A percentile compares a stretch with the other conserved stretches of the same genome.
Conservation (phyloP, 2,329 filamentous ascomycete genomes). For the Microcyclospora tardicrescens region DNA sequence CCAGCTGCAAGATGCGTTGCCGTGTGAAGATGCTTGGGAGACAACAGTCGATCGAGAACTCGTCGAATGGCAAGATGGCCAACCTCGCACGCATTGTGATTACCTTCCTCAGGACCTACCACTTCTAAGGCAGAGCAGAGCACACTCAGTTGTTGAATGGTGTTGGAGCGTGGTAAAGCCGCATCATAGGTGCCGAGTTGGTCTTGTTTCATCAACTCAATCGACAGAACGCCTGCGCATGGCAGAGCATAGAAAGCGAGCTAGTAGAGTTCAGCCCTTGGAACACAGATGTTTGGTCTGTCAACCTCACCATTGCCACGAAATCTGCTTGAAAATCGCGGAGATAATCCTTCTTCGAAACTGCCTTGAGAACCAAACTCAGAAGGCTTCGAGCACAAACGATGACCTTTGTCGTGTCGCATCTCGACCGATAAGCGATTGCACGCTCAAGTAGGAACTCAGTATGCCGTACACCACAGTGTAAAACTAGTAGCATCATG, state of each 20-base stretch:
- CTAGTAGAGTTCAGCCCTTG: neutral
- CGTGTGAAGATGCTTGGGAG: no score
- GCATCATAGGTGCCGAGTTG: conserved; percentile 11
- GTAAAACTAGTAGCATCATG: neutral
- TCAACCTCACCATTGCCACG: conserved; percentile 5
- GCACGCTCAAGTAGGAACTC: conserved; percentile 12
- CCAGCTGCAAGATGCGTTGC: neutral
- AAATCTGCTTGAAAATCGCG: conserved; percentile 8
- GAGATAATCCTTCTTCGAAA: conserved; percentile 6
- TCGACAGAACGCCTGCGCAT: conserved; percentile 20
- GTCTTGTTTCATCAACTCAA: conserved; percentile 31
- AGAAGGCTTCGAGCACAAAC: conserved; percentile 6
- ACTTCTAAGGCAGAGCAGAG: neutral
- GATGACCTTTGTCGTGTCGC: conserved; percentile 5
- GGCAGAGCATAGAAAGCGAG: conserved; percentile 10
- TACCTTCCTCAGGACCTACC: neutral
- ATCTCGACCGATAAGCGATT: conserved; percentile 5
- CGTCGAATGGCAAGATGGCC: neutral
- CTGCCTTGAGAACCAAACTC: conserved; percentile 6
- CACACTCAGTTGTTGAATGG: neutral
- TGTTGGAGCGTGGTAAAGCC: neutral
- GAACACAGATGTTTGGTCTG: neutral
- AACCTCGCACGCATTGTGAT: neutral
- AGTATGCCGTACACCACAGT: conserved; percentile 2
- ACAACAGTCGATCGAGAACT: neutral